These are phyloP conservation scores for Pestalotiopsis sp. DNA, from an alignment of 2,329 filamentous ascomycete genomes.

Conservation along the genomic window DNA sequence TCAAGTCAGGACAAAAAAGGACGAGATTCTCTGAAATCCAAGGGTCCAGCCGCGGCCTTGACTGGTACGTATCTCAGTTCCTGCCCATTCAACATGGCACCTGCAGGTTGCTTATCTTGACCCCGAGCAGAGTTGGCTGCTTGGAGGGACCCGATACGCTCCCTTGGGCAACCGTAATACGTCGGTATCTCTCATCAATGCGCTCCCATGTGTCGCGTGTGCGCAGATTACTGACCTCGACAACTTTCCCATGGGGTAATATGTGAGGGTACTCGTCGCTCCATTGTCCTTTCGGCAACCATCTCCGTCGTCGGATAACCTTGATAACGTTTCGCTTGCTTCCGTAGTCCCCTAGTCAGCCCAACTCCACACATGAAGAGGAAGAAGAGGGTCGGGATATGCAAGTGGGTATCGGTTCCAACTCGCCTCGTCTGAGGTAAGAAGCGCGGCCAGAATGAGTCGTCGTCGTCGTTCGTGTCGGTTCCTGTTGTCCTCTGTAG, in stretches of 20 bases:
- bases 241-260: not conserved
- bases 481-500: too few species aligned
- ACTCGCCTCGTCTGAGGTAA: conserved; percentile 8
- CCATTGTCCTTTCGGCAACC: not conserved
- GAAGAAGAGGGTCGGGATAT: not conserved
- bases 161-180: not conserved
- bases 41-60: conserved; percentile 5
- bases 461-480: not conserved
- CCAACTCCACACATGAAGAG: not conserved
- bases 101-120: not conserved
- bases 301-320: conserved; percentile 6
- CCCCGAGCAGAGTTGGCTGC: not conserved
- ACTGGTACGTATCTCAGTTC: not conserved
- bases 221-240: not conserved
- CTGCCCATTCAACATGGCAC: not conserved
- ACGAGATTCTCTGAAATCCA: not conserved
- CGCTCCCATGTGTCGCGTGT: not conserved
- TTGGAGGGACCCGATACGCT: not conserved
- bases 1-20: not conserved
- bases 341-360: not conserved
- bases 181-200: not conserved
- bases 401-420: conserved; percentile 1
- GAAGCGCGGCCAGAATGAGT: conserved; percentile 2
- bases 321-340: not conserved
- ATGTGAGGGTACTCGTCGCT: not conserved